Evolutionary conservation across 495 filamentous ascomycete genomes (phyloP).

Genomic region (Penicillium cosmopolitanum): DNA sequence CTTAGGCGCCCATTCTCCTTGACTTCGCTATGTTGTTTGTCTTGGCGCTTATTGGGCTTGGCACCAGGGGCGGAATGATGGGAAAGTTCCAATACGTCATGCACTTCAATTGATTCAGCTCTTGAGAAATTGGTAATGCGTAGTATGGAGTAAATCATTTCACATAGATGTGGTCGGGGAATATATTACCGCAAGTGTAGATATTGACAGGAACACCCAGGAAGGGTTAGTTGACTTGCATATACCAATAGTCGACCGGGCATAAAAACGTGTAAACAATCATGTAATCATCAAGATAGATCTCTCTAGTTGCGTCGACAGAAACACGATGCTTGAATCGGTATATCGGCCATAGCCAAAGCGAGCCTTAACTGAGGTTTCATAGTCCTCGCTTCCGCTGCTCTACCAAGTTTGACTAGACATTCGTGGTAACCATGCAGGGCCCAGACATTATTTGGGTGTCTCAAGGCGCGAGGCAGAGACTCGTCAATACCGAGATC

Average conservation of each 20-base stretch:
- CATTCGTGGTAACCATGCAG: constrained; percentile 70
- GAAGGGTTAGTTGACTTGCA: background rate
- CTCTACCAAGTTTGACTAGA: constrained; percentile 51
- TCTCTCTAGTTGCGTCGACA: constrained; percentile 45
- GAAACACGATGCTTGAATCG: constrained; percentile 63
- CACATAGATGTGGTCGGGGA: no score
- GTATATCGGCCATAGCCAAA: constrained; percentile 60
- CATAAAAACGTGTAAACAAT: background rate
- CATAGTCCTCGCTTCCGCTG: constrained; percentile 53
- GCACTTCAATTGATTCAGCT: background rate
- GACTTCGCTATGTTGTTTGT: constrained; percentile 3
- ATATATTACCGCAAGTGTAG: background rate
- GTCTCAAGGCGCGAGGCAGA: constrained; percentile 59
- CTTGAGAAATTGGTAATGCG: background rate
- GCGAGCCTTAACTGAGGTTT: constrained; percentile 53
- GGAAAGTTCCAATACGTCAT: background rate
- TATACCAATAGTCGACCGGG: background rate
- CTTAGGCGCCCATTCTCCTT: background rate
- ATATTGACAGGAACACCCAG: background rate
- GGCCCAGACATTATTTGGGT: constrained; percentile 71
- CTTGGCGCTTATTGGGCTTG: background rate
- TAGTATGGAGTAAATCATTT: no score
- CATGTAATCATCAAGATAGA: background rate
- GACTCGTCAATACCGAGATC: constrained; percentile 63
- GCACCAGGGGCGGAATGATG: constrained; percentile 1